These are phyloP conservation scores for Phylloporus arenicola DNA, from an alignment of 768 basidiomycete species.

Conservation along the genomic window DNA sequence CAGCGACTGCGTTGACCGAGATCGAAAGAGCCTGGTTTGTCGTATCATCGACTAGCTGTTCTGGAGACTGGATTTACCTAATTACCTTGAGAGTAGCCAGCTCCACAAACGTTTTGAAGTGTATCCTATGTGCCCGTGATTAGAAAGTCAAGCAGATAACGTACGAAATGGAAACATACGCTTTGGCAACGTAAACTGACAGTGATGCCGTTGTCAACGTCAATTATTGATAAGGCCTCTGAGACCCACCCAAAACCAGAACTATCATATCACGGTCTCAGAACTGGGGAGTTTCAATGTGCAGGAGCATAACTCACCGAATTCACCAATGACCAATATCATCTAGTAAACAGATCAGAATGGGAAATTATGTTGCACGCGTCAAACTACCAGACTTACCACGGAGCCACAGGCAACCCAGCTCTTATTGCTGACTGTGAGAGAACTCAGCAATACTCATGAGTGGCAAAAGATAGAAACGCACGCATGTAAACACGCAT, in stretches of 20 bases:
- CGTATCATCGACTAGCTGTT: constrained; percentile 1
- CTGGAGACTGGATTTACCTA: too few relatives aligned
- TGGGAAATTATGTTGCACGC: not conserved
- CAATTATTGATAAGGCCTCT: not conserved
- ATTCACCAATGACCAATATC: constrained; percentile 39
- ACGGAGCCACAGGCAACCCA: constrained; percentile 38
- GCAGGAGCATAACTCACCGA: constrained; percentile 21
- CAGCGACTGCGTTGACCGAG: constrained; percentile 52
- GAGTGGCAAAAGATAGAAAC: constrained; percentile 9
- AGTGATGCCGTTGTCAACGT: constrained; percentile 1
- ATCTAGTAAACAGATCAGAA: constrained; percentile 7
- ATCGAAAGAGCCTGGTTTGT: constrained; percentile 37
- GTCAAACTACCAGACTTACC: constrained; percentile 13
- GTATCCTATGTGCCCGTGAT: constrained; percentile 33
- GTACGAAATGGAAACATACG: constrained; percentile 29
- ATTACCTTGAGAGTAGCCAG: too few relatives aligned
- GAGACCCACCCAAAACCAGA: constrained; percentile 32
- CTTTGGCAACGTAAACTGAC: constrained; percentile 34
- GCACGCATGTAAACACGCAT: constrained; percentile 48
- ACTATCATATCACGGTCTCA: constrained; percentile 18
- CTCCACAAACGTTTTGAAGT: constrained; percentile 42
- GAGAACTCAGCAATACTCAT: not conserved
- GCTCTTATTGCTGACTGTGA: constrained; percentile 47
- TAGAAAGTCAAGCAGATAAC: not conserved
- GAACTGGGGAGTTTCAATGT: not conserved